phyloP scores from a whole-genome alignment of 2,329 filamentous ascomycete genomes.

The Scolecobasidium constrictum region DNA sequence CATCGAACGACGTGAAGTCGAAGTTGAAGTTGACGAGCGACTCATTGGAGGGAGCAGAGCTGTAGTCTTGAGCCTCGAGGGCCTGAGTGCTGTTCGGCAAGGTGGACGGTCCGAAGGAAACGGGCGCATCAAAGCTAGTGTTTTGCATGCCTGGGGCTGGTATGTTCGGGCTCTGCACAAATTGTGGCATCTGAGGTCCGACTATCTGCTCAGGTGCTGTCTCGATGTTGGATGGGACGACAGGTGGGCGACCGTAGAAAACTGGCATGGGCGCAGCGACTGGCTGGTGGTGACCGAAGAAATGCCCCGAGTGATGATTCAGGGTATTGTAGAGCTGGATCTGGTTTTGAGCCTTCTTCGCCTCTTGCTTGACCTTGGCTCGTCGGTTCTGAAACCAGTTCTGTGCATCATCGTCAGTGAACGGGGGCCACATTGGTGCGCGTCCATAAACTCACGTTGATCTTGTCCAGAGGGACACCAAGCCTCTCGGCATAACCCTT shows the following conservation, averaged over 20 bases:
- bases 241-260: neutral
- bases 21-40: no score
- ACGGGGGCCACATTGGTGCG: neutral
- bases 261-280: constrained; percentile 1
- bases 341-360: constrained; percentile 31
- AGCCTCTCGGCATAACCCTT: constrained; percentile 37
- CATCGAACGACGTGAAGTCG: no score
- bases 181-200: no score
- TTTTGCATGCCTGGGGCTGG: no score
- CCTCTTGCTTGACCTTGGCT: constrained; percentile 42
- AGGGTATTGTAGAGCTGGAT: constrained; percentile 16
- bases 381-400: constrained; percentile 45
- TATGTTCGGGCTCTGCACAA: no score
- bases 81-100: no score
- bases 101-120: no score
- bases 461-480: constrained; percentile 40
- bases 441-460: no score
- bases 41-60: no score
- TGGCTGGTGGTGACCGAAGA: neutral
- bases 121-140: no score
- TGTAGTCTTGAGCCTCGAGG: no score
- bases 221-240: constrained; percentile 1
- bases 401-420: constrained; percentile 25
- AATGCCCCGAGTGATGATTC: neutral
- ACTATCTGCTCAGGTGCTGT: no score